Conservation (phyloP, 768 basidiomycete genomes). For the Tulasnella sp. region DNA sequence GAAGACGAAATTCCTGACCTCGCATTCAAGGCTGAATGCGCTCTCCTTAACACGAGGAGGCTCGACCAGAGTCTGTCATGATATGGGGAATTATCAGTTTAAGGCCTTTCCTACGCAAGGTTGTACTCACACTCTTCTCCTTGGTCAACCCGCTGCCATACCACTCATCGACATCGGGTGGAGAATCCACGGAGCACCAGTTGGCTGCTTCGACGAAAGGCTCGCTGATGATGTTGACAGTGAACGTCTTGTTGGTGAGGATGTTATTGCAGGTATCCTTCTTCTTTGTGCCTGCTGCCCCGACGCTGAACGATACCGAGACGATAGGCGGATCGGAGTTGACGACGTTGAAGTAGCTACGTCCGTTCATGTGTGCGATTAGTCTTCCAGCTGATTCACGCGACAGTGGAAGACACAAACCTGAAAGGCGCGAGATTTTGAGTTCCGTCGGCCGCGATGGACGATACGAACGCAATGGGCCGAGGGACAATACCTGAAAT, state of each 20-base stretch:
- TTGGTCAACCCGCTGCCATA: conserved; percentile 45
- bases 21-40: conserved; percentile 49
- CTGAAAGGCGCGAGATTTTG: conserved; percentile 60
- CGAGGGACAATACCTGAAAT: conserved; percentile 51
- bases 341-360: conserved; percentile 55
- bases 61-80: conserved; percentile 35
- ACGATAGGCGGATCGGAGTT: conserved; percentile 52
- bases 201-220: conserved; percentile 48
- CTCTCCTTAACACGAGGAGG: conserved; percentile 47
- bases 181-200: conserved; percentile 42
- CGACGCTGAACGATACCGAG: conserved; percentile 45
- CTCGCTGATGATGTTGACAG: conserved; percentile 47
- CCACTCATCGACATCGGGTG: conserved; percentile 46
- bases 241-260: conserved; percentile 51
- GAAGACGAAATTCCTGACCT: conserved; percentile 30
- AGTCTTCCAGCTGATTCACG: conserved; percentile 21
- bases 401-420: conserved; percentile 22
- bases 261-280: conserved; percentile 62
- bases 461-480: conserved; percentile 57
- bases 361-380: not conserved
- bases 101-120: no score
- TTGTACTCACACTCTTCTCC: conserved; percentile 37
- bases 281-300: conserved; percentile 26
- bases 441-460: conserved; percentile 37
- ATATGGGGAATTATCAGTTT: not conserved